phyloP scores from a whole-genome alignment of 2,329 filamentous ascomycete species.

The Alternaria gaisen region DNA sequence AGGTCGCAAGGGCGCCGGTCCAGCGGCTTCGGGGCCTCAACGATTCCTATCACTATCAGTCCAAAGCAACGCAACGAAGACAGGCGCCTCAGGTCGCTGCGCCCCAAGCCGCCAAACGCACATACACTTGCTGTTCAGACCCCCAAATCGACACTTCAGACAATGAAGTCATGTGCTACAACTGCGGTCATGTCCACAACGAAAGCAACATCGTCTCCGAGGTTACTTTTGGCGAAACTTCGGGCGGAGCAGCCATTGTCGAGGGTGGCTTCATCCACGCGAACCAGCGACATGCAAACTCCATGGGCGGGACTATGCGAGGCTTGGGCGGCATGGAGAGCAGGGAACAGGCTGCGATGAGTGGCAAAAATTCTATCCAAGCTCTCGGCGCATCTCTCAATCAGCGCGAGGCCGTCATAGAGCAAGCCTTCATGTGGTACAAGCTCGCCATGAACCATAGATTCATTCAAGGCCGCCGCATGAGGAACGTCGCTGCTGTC shows the following conservation, averaged over 20 bases:
- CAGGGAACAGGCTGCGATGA: slow-evolving; percentile 70
- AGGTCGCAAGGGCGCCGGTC: slow-evolving; percentile 26
- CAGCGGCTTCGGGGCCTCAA: slow-evolving; percentile 41
- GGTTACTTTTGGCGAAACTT: slow-evolving; percentile 87
- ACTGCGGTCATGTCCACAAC: slow-evolving; percentile 84
- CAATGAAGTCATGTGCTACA: slow-evolving; percentile 65
- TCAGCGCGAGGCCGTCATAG: slow-evolving; percentile 47
- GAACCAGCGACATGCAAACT: slow-evolving; percentile 81
- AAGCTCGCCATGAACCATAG: slow-evolving; percentile 65
- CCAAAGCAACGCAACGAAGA: slow-evolving; percentile 31
- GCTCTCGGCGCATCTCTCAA: slow-evolving; percentile 51
- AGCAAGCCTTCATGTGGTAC: slow-evolving; percentile 55
- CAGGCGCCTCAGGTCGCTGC: slow-evolving; percentile 29
- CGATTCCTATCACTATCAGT: slow-evolving; percentile 27
- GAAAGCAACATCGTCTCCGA: slow-evolving; percentile 92
- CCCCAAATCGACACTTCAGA: slow-evolving; percentile 38
- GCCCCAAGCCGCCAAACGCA: slow-evolving; percentile 22
- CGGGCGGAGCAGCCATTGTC: slow-evolving; percentile 85
- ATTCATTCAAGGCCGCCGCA: slow-evolving; percentile 74
- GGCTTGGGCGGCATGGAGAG: slow-evolving; percentile 61
- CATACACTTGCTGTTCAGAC: slow-evolving; percentile 38
- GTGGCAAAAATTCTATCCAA: slow-evolving; percentile 55
- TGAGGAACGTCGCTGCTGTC: slow-evolving; percentile 86
- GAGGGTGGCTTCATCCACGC: slow-evolving; percentile 89
- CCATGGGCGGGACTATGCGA: slow-evolving; percentile 59